Conservation (phyloP, 1,284 basidiomycete genomes). For the Naganishia cerealis region DNA sequence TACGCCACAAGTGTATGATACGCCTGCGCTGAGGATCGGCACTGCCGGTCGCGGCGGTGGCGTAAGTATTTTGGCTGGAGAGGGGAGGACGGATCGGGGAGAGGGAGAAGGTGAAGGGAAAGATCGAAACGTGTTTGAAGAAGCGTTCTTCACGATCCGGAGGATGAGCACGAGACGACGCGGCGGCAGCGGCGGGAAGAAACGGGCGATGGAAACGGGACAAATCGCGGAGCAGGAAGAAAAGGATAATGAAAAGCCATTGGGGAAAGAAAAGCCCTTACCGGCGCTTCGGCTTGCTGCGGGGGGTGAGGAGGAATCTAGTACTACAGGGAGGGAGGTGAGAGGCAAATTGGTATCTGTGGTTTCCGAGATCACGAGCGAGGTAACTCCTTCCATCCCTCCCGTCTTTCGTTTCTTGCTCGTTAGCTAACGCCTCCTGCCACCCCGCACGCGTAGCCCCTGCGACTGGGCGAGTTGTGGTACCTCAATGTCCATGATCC, state of each 20-base stretch:
- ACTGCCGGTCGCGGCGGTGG: neutral
- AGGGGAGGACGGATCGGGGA: neutral
- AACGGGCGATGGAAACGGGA: neutral
- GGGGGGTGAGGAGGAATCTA: neutral
- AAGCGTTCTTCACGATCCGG: conserved; percentile 34
- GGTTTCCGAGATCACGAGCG: conserved; percentile 24
- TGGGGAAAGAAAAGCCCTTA: conserved; percentile 23
- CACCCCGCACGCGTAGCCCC: conserved; percentile 59
- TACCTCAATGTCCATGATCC: conserved; percentile 78
- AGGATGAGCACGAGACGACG: conserved; percentile 32
- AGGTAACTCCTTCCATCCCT: conserved; percentile 18
- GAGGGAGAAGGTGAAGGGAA: neutral
- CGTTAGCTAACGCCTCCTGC: neutral
- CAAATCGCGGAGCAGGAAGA: neutral
- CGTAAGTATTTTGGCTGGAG: neutral
- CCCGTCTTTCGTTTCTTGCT: neutral
- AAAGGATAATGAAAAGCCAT: neutral
- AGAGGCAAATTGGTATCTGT: conserved; percentile 27
- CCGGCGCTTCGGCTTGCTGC: conserved; percentile 6
- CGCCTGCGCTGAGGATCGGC: neutral
- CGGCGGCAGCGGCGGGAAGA: neutral
- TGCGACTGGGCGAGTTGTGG: conserved; percentile 77
- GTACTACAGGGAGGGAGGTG: neutral
- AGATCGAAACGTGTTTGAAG: conserved; percentile 25
- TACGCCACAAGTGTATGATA: neutral